phyloP scores from a whole-genome alignment of 805 yeast species.

The Lipomyces kockii region DNA sequence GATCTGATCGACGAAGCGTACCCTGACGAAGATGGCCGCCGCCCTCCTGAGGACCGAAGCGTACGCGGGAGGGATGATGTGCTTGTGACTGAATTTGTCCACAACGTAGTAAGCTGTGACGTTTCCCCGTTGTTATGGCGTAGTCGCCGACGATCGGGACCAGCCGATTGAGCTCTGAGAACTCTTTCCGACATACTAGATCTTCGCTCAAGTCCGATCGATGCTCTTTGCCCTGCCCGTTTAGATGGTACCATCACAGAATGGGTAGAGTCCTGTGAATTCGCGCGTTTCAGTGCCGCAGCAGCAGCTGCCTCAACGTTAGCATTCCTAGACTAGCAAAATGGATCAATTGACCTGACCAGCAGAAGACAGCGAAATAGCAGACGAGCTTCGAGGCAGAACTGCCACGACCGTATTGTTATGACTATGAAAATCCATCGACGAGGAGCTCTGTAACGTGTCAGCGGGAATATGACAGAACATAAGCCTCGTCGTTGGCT shows the following conservation, averaged over 20 bases:
- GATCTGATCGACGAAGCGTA: conserved; percentile 32
- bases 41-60: conserved; percentile 5
- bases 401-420: conserved; percentile 15
- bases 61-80: conserved; percentile 15
- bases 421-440: conserved; percentile 24
- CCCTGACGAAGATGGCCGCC: conserved; percentile 10
- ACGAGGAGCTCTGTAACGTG: conserved; percentile 24
- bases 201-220: conserved; percentile 16
- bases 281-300: conserved; percentile 29
- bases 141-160: conserved; percentile 3
- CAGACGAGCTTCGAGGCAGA: conserved; percentile 26
- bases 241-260: conserved; percentile 19
- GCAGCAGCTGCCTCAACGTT: conserved; percentile 27
- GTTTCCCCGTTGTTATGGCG: not conserved
- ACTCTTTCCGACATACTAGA: conserved; percentile 32
- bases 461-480: not conserved
- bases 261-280: conserved; percentile 8
- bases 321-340: conserved; percentile 3
- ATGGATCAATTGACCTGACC: conserved; percentile 17
- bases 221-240: conserved; percentile 14
- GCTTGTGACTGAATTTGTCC: conserved; percentile 19
- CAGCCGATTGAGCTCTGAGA: conserved; percentile 16
- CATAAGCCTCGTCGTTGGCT: not conserved
- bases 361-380: conserved; percentile 30
- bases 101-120: conserved; percentile 6